phyloP scores from a whole-genome alignment of 805 yeast genomes.

The Saccharomycodes ludwigii region DNA sequence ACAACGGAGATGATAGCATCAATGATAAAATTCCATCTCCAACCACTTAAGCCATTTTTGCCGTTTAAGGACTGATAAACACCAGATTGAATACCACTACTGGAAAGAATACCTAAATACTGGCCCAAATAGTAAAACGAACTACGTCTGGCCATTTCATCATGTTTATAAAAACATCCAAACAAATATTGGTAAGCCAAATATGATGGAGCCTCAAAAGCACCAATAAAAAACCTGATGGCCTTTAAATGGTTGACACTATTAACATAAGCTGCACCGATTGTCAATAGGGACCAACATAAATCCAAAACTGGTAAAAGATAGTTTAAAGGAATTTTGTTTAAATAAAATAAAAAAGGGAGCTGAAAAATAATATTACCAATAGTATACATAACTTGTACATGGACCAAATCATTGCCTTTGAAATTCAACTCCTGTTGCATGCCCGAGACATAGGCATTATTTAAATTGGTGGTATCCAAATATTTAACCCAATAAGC shows the following conservation, averaged over 20 bases:
- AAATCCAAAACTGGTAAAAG: constrained; percentile 37
- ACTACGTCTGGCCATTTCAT: constrained; percentile 51
- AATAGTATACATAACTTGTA: constrained; percentile 44
- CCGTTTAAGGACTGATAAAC: constrained; percentile 37
- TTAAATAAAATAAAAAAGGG: constrained; percentile 47
- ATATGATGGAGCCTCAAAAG: constrained; percentile 47
- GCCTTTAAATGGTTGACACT: constrained; percentile 40
- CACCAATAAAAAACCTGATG: constrained; percentile 50
- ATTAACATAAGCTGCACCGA: constrained; percentile 34
- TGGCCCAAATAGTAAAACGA: constrained; percentile 52
- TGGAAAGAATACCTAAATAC: constrained; percentile 46
- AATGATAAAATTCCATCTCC: constrained; percentile 67
- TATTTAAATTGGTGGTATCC: constrained; percentile 46
- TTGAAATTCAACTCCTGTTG: constrained; percentile 39
- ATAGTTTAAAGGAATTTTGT: constrained; percentile 40
- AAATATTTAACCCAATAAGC: constrained; percentile 58
- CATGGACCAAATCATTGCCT: constrained; percentile 51
- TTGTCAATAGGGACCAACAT: constrained; percentile 50
- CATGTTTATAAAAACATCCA: constrained; percentile 46
- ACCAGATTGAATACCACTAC: constrained; percentile 52
- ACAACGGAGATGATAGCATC: constrained; percentile 49
- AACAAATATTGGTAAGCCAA: constrained; percentile 47
- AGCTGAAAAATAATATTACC: constrained; percentile 51
- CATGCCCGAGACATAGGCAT: constrained; percentile 60
- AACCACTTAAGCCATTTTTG: constrained; percentile 40